phyloP scores from a whole-genome alignment of 257 asterid species.

The Scutellaria barbata region DNA sequence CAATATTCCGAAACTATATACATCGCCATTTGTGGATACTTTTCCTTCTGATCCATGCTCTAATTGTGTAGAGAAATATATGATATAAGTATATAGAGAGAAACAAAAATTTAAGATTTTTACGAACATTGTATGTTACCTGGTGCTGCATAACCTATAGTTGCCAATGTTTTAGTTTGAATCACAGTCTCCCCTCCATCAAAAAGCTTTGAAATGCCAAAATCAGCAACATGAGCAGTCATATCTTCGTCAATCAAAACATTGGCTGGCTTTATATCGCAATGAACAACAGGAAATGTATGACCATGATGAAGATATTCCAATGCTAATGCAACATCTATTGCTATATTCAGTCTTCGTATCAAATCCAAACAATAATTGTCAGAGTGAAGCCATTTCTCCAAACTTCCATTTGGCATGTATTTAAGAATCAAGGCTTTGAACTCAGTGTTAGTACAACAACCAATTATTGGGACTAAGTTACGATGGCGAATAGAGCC shows the following conservation, averaged over 20 bases:
- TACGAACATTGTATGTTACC: not conserved
- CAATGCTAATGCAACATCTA: not conserved
- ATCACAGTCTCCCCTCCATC: not conserved
- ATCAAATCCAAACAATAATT: not conserved
- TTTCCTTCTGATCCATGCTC: conserved; percentile 28
- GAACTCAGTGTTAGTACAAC: conserved; percentile 14
- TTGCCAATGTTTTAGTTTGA: conserved; percentile 17
- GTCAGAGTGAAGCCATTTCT: conserved; percentile 11
- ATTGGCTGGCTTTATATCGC: conserved; percentile 25
- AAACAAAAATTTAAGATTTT: too few relatives aligned
- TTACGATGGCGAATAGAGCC: conserved; percentile 11
- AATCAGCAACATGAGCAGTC: conserved; percentile 17
- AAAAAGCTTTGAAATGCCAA: conserved; percentile 16
- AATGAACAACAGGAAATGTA: conserved; percentile 1
- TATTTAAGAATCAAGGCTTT: conserved; percentile 13
- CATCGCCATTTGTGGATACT: conserved; percentile 19
- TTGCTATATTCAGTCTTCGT: not conserved
- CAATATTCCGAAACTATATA: conserved; percentile 2
- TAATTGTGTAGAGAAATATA: not conserved
- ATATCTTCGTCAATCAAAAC: not conserved
- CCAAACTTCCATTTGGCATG: conserved; percentile 26
- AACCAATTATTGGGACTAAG: not conserved
- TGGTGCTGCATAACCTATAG: conserved; percentile 22
- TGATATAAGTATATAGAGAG: not conserved
- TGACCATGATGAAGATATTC: conserved; percentile 26